Conservation (phyloP, 306 rosid genomes). For the Prunus davidiana region DNA sequence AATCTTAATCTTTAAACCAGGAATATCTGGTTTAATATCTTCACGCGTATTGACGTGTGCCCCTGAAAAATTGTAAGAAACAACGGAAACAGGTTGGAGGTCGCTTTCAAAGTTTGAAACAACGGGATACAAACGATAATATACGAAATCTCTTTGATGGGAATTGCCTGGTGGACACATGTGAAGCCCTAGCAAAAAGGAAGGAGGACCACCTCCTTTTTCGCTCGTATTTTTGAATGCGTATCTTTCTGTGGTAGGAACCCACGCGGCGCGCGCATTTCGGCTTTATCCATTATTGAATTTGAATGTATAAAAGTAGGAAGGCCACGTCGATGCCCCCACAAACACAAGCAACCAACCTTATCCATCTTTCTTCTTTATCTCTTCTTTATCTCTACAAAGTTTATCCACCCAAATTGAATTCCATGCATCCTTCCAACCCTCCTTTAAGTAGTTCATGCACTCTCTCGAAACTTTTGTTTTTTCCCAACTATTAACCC, state of each 20-base stretch:
- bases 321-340: conserved; percentile 10
- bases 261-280: not conserved
- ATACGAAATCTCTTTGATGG: not conserved
- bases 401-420: not conserved
- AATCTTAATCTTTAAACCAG: too few relatives aligned
- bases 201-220: not conserved
- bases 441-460: too few relatives aligned
- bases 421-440: not conserved
- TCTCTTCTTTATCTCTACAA: not conserved
- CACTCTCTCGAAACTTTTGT: not conserved
- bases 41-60: too few relatives aligned
- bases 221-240: not conserved
- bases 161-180: not conserved
- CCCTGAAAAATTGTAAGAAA: too few relatives aligned
- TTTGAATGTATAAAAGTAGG: not conserved
- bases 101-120: too few relatives aligned
- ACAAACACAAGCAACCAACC: not conserved
- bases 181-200: not conserved
- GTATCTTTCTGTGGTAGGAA: not conserved
- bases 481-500: too few relatives aligned
- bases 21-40: too few relatives aligned
- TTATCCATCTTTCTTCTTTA: not conserved
- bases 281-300: not conserved
- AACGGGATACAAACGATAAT: too few relatives aligned
- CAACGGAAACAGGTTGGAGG: too few relatives aligned